Conservation (phyloP, 179 eudicot species). For the Carnegiea gigantea region DNA sequence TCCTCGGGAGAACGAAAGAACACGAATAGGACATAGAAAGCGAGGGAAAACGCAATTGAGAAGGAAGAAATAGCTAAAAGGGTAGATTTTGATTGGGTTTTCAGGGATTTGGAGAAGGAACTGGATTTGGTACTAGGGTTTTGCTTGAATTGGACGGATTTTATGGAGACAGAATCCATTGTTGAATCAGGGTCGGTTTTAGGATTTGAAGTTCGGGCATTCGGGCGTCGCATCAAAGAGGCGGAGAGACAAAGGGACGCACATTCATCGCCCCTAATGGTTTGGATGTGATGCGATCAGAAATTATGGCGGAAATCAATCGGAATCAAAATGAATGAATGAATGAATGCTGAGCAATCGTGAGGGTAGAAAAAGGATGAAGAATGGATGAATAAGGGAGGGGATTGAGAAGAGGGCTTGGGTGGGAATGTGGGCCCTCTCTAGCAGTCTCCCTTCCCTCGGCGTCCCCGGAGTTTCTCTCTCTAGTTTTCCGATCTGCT, state of each 20-base stretch:
- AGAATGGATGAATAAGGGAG: neutral
- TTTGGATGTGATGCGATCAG: slow-evolving; percentile 1
- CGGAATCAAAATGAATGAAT: neutral
- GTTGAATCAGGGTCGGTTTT: slow-evolving; percentile 13
- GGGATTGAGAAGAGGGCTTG: slow-evolving; percentile 10
- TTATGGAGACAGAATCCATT: slow-evolving; percentile 57
- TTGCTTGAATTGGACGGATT: slow-evolving; percentile 49
- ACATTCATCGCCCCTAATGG: neutral
- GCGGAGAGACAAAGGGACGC: slow-evolving; percentile 3
- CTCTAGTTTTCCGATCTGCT: slow-evolving; percentile 6
- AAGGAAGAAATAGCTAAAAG: slow-evolving; percentile 29
- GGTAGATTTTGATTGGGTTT: slow-evolving; percentile 28
- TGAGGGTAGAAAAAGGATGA: neutral
- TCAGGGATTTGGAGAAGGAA: slow-evolving; percentile 38
- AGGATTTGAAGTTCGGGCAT: slow-evolving; percentile 36
- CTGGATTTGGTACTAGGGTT: slow-evolving; percentile 33
- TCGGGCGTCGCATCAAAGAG: slow-evolving; percentile 78
- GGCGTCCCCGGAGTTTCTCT: slow-evolving; percentile 10
- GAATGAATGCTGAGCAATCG: too few relatives aligned
- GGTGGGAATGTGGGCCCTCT: neutral
- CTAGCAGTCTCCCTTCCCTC: slow-evolving; percentile 7
- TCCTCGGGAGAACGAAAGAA: slow-evolving; percentile 14
- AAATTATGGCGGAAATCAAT: neutral
- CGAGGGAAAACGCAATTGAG: slow-evolving; percentile 24
- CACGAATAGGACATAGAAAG: slow-evolving; percentile 29